Percentiles rank a stretch among this genome's conserved stretches.
Evolutionary conservation across 2,329 filamentous ascomycete species (phyloP).

Genomic region (Triangularia setosa): DNA sequence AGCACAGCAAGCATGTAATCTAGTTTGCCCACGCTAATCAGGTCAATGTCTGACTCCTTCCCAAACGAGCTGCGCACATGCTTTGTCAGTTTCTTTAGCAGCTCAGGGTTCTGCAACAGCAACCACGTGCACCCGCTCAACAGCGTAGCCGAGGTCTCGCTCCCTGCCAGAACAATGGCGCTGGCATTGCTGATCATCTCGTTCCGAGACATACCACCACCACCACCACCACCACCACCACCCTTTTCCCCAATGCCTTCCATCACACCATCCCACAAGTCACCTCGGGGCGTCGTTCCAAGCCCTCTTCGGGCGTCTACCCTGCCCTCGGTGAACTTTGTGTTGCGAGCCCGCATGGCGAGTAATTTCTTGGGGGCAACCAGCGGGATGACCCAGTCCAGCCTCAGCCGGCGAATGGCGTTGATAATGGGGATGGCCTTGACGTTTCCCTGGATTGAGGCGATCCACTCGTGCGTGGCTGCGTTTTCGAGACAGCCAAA

Average conservation of each 20-base stretch:
- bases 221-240: neutral
- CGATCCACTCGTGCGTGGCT: slow-evolving; percentile 18
- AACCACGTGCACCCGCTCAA: slow-evolving; percentile 37
- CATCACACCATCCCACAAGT: neutral
- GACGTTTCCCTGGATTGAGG: slow-evolving; percentile 7
- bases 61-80: slow-evolving; percentile 40
- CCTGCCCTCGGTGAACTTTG: slow-evolving; percentile 11
- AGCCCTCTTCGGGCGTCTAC: slow-evolving; percentile 17
- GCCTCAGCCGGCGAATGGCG: neutral
- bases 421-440: neutral
- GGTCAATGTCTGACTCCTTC: slow-evolving; percentile 29
- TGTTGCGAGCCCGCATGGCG: slow-evolving; percentile 13
- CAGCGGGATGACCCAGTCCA: slow-evolving; percentile 3
- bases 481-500: slow-evolving; percentile 17
- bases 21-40: slow-evolving; percentile 23
- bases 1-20: slow-evolving; percentile 33
- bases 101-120: slow-evolving; percentile 35
- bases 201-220: slow-evolving; percentile 8
- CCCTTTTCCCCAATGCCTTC: slow-evolving; percentile 2
- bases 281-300: neutral
- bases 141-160: slow-evolving; percentile 47
- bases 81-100: slow-evolving; percentile 33
- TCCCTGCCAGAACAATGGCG: slow-evolving; percentile 41
- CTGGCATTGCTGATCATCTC: slow-evolving; percentile 14
- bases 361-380: slow-evolving; percentile 7